These are phyloP conservation scores for Sisymbrium irio DNA, from an alignment of 345 rosid genomes.

Conservation along the genomic window DNA sequence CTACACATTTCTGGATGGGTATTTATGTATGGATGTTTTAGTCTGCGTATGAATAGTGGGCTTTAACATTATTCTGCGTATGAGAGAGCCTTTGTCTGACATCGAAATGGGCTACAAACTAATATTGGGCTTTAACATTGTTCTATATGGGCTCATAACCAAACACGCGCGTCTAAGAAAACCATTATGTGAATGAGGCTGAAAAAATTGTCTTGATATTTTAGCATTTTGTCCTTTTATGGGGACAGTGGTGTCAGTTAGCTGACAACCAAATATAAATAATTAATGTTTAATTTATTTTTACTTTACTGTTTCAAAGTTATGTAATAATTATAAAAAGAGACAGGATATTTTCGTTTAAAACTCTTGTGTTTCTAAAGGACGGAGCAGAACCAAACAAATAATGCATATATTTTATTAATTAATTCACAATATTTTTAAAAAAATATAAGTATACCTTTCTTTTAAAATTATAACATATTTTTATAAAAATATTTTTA, in stretches of 20 bases:
- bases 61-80: no score
- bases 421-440: no score
- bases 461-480: no score
- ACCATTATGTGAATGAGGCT: slow-evolving; percentile 3
- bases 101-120: not conserved
- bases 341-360: not conserved
- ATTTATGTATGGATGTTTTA: not conserved
- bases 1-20: not conserved
- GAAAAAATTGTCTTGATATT: slow-evolving; percentile 16
- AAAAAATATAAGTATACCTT: no score
- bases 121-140: not conserved
- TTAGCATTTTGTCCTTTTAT: slow-evolving; percentile 26
- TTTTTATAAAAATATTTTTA: no score
- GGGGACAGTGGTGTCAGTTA: slow-evolving; percentile 29
- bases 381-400: not conserved
- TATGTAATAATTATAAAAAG: no score
- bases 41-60: not conserved
- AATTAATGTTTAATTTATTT: not conserved
- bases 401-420: not conserved
- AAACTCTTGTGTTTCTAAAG: not conserved
- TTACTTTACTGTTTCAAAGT: not conserved
- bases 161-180: no score
- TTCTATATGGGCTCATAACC: no score
- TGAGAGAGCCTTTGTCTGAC: not conserved
- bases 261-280: slow-evolving; percentile 24